Evolutionary conservation across 75 land plant species (phyloP).

Genomic region (Adiantum capillusveneris): DNA sequence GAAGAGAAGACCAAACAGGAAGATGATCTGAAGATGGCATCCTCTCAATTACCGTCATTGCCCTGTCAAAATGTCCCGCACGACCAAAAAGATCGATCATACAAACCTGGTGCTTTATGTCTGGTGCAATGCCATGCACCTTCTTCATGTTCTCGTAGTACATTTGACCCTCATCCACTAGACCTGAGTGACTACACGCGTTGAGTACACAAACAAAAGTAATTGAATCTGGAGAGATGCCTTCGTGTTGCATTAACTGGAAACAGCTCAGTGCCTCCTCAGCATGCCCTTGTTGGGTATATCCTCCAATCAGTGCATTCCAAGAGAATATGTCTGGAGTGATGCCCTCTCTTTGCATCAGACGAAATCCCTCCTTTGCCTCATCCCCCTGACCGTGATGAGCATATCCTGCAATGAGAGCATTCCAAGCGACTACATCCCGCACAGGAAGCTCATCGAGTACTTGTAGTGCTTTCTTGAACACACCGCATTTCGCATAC

Average conservation of each 20-base stretch:
- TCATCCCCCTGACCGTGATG: background rate
- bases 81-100: slow-evolving; percentile 9
- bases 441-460: background rate
- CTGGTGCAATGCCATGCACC: too few relatives aligned
- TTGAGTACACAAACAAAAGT: too few relatives aligned
- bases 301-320: background rate
- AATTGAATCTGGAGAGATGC: too few relatives aligned
- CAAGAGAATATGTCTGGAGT: background rate
- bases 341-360: background rate
- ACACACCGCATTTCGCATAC: slow-evolving; percentile 2
- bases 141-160: slow-evolving; percentile 8
- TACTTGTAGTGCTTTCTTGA: background rate
- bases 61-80: slow-evolving; percentile 6
- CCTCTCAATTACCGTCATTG: slow-evolving; percentile 18
- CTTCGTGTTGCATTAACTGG: background rate
- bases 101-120: too few relatives aligned
- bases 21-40: slow-evolving; percentile 9
- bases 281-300: background rate
- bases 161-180: slow-evolving; percentile 1
- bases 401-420: background rate
- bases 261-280: too few relatives aligned
- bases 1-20: background rate
- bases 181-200: too few relatives aligned
- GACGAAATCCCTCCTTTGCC: background rate
- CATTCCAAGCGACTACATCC: slow-evolving; percentile 1